A percentile compares a stretch with the other conserved stretches of the same genome.
These are phyloP conservation scores for Sporothrix sp. DNA, from an alignment of 2,329 filamentous ascomycete species.

Conservation along the genomic window DNA sequence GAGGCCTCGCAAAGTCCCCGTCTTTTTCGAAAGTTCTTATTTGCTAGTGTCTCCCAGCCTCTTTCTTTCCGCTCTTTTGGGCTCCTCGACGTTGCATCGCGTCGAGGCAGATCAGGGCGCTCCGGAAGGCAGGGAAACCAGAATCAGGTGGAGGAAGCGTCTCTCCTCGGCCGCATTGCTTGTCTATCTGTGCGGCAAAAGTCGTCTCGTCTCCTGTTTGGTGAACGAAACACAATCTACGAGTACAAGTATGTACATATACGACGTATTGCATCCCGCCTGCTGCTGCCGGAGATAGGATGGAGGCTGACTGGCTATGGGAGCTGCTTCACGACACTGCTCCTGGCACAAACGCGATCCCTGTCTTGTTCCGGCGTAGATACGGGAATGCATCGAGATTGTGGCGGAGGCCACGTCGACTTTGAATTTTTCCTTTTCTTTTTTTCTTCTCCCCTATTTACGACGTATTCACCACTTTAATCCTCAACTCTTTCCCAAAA, in stretches of 20 bases:
- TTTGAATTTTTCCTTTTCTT: no score
- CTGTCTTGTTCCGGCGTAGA: constrained; percentile 4
- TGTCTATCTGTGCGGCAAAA: background rate
- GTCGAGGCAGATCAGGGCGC: background rate
- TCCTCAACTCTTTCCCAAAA: no score
- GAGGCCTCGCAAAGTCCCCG: no score
- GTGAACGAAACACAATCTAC: no score
- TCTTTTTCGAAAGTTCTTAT: background rate
- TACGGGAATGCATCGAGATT: constrained; percentile 7
- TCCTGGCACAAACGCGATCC: background rate
- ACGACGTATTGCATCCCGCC: no score
- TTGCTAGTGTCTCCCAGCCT: background rate
- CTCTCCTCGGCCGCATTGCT: background rate
- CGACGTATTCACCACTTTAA: no score
- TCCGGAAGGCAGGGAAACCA: constrained; percentile 1
- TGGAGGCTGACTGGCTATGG: no score
- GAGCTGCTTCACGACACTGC: background rate
- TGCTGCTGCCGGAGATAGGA: no score
- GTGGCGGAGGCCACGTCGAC: constrained; percentile 1
- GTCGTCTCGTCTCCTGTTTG: background rate
- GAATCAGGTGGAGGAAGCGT: background rate
- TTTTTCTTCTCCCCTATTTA: no score
- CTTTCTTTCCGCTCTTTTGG: background rate
- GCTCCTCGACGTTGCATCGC: background rate
- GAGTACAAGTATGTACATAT: no score